Evolutionary conservation across 2,329 filamentous ascomycete species (phyloP).

Genomic region (Colletotrichum acutatum): DNA sequence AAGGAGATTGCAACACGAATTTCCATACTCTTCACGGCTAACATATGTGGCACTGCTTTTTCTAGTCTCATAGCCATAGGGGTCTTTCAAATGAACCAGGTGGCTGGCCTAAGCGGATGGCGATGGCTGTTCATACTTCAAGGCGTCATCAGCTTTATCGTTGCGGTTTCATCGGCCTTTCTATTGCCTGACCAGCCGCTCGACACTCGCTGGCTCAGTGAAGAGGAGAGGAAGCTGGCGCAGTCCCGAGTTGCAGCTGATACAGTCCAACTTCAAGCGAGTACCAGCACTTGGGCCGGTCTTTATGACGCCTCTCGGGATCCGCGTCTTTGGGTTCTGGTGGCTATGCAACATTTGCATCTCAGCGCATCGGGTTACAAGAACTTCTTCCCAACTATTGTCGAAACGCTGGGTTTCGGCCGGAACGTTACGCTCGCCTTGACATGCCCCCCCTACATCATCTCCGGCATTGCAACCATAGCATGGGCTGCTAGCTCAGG

Average conservation of each 20-base stretch:
- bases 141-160: not conserved
- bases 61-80: constrained; percentile 37
- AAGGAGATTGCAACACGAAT: constrained; percentile 50
- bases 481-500: not conserved
- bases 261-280: not conserved
- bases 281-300: not conserved
- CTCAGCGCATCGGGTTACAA: not conserved
- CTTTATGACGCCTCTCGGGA: not conserved
- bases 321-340: not conserved
- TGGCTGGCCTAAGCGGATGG: constrained; percentile 56
- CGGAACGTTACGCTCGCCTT: not conserved
- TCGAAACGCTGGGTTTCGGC: not conserved
- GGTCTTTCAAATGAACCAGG: constrained; percentile 51
- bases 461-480: not conserved
- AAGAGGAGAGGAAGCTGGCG: not conserved
- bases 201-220: not conserved
- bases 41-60: constrained; percentile 39
- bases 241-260: not conserved
- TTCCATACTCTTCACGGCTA: constrained; percentile 48
- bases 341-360: not conserved
- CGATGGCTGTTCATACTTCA: constrained; percentile 53
- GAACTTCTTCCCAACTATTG: not conserved
- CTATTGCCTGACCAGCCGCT: not conserved
- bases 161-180: not conserved
- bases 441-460: not conserved